A percentile compares a stretch with the other conserved stretches of the same genome.
These are phyloP conservation scores for Teratosphaeria pseudoeucalypti DNA, from an alignment of 2,329 filamentous ascomycete genomes.

Conservation along the genomic window DNA sequence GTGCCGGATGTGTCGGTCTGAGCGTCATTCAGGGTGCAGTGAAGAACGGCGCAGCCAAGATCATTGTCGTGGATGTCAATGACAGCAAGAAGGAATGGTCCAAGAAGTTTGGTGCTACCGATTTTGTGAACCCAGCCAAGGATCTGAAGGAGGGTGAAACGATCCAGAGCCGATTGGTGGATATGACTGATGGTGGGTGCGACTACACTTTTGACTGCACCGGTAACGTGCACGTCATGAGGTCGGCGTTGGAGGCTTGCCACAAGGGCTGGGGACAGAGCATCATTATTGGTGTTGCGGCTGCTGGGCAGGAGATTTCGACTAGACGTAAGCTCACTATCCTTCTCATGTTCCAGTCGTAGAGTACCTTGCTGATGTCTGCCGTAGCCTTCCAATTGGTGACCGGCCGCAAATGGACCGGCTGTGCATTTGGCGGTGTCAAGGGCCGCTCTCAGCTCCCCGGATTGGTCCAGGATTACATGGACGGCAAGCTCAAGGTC, in stretches of 20 bases:
- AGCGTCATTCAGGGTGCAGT: slow-evolving; percentile 92
- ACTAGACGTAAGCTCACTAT: slow-evolving; percentile 67
- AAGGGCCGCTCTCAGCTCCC: slow-evolving; percentile 92
- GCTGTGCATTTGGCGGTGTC: slow-evolving; percentile 94
- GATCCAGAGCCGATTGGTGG: slow-evolving; percentile 84
- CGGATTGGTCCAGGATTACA: slow-evolving; percentile 78
- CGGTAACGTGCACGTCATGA: slow-evolving; percentile 92
- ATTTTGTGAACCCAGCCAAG: slow-evolving; percentile 91
- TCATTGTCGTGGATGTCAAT: slow-evolving; percentile 76
- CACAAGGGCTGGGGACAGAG: slow-evolving; percentile 99
- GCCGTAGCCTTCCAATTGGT: slow-evolving; percentile 87
- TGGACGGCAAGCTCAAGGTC: slow-evolving; percentile 83
- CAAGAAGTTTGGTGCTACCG: slow-evolving; percentile 86
- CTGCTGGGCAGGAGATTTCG: slow-evolving; percentile 88
- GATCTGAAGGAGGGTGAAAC: slow-evolving; percentile 51
- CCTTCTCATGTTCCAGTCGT: not conserved
- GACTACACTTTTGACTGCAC: slow-evolving; percentile 99
- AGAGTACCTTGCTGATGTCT: not conserved
- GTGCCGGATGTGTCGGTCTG: slow-evolving; percentile 89
- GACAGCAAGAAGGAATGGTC: slow-evolving; percentile 84
- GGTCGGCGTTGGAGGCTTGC: slow-evolving; percentile 88
- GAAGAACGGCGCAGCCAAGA: slow-evolving; percentile 66
- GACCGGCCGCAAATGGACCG: slow-evolving; percentile 94
- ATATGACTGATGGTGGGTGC: slow-evolving; percentile 95
- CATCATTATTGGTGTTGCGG: slow-evolving; percentile 95